Evolutionary conservation across 352 stramenopile species (phyloP).

Genomic region (Phytophthora pseudosyringae): DNA sequence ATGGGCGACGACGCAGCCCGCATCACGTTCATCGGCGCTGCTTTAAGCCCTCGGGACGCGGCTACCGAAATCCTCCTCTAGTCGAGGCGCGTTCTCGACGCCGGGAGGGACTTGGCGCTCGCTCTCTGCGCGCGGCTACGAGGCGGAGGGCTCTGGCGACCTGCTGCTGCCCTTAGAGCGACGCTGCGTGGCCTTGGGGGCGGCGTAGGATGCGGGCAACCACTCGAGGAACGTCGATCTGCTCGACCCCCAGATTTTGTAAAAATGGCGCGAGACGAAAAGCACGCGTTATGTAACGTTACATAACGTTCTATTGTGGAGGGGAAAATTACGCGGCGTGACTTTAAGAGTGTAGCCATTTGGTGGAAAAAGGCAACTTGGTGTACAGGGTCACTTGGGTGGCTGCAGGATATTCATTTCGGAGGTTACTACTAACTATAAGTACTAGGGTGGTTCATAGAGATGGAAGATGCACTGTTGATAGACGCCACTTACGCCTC

Average conservation of each 20-base stretch:
- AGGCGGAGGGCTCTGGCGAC: background rate
- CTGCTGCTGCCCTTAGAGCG: background rate
- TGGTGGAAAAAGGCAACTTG: too few species aligned
- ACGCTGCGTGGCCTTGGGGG: background rate
- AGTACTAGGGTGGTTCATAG: too few species aligned
- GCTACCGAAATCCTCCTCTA: constrained; percentile 18
- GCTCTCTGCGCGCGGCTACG: background rate
- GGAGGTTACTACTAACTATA: too few species aligned
- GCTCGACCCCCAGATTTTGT: constrained; percentile 5
- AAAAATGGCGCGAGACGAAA: constrained; percentile 6
- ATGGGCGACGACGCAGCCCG: constrained; percentile 49
- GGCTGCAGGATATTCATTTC: too few species aligned
- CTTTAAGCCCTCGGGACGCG: background rate
- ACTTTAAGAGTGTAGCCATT: background rate
- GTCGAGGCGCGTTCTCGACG: background rate
- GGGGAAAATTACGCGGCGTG: background rate
- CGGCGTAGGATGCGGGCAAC: background rate
- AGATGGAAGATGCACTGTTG: background rate
- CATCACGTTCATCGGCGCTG: constrained; percentile 28
- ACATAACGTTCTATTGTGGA: background rate
- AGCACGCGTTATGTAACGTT: constrained; percentile 6
- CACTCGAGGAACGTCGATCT: constrained; percentile 12
- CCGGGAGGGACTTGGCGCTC: background rate
- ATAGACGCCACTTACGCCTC: constrained; percentile 26
- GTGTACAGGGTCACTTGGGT: too few species aligned